Evolutionary conservation across 2,329 filamentous ascomycete genomes (phyloP).

Genomic region (Apiospora marii): DNA sequence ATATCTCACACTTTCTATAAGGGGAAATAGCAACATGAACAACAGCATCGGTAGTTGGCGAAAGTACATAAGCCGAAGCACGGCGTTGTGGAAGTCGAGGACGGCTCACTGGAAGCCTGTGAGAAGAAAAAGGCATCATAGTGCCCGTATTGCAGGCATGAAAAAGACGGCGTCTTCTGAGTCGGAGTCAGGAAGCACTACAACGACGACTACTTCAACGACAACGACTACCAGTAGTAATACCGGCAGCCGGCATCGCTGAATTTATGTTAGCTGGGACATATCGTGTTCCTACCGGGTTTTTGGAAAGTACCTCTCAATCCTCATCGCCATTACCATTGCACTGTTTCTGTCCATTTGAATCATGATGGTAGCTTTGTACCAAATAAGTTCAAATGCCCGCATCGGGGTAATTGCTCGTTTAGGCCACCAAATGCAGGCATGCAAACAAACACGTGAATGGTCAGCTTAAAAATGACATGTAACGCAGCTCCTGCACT

Average conservation of each 20-base stretch:
- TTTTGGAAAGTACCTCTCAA: neutral
- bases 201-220: neutral
- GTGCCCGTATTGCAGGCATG: neutral
- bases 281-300: neutral
- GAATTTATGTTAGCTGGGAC: neutral
- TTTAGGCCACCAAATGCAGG: neutral
- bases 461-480: neutral
- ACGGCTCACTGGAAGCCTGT: neutral
- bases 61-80: neutral
- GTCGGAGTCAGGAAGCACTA: constrained; percentile 2
- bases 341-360: too few species aligned
- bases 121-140: neutral
- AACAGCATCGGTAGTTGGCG: neutral
- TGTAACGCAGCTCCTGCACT: neutral
- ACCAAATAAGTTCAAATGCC: neutral
- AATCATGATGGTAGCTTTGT: neutral
- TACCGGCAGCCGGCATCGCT: neutral
- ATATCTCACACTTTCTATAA: neutral
- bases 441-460: neutral
- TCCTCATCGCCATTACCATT: neutral
- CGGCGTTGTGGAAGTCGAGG: neutral
- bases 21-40: neutral
- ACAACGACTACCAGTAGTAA: neutral
- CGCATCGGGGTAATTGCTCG: neutral
- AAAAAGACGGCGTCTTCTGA: neutral